These are phyloP conservation scores for Colletotrichum camelliae DNA, from an alignment of 2,329 filamentous ascomycete species.

Conservation along the genomic window DNA sequence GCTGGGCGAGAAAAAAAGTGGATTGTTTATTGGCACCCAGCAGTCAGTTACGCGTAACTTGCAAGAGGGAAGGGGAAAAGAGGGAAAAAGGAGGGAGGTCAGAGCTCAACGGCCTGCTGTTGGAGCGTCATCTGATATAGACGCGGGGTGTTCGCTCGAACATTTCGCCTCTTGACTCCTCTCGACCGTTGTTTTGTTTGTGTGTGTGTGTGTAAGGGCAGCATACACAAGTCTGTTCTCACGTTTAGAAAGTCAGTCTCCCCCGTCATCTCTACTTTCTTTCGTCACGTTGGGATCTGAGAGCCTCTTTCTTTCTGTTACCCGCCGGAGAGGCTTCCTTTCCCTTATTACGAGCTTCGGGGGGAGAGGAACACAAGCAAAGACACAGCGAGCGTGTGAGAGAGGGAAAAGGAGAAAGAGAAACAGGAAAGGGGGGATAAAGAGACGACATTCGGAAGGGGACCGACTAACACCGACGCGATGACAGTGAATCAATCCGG, in stretches of 20 bases:
- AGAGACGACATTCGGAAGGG: not conserved
- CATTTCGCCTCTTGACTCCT: not conserved
- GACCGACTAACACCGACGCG: not conserved
- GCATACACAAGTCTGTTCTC: not conserved
- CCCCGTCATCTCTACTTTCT: not conserved
- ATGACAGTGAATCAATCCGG: not conserved
- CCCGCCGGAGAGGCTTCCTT: not conserved
- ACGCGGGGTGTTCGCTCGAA: not conserved
- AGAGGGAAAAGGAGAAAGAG: not conserved
- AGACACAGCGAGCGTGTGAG: not conserved
- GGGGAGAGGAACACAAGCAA: not conserved
- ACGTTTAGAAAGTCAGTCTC: not conserved
- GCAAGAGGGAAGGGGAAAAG: not conserved
- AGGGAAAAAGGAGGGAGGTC: not conserved
- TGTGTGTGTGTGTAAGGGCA: not conserved
- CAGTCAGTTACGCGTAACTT: not conserved
- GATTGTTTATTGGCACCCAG: not conserved
- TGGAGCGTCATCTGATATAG: slow-evolving; percentile 15
- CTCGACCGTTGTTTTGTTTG: not conserved
- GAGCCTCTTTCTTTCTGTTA: not conserved
- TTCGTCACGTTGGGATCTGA: not conserved
- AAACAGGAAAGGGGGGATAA: not conserved
- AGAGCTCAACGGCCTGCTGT: not conserved
- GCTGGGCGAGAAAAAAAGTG: not conserved
- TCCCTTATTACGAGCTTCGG: not conserved